Evolutionary conservation across 306 rosid genomes (phyloP), one percentile per base, ranked within the genome.

Genomic region (Fragaria nilgerrensis): DNA sequence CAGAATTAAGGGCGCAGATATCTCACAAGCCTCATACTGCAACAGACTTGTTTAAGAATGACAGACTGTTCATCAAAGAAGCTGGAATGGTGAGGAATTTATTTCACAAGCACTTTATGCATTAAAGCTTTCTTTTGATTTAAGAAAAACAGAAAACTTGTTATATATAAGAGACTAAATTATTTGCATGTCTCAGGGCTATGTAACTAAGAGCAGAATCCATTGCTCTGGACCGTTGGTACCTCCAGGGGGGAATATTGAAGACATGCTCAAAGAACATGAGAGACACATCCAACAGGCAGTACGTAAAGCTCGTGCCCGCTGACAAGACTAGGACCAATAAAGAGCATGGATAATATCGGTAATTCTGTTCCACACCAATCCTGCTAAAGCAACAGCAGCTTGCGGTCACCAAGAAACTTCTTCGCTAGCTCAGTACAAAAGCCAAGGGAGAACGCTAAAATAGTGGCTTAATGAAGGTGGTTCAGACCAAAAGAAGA

Each of bases 231-330:
- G 98, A 81, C 98, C 97, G 8, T 85, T 95, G 88, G 77, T 95
- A 74, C 87, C 93, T 7, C 82, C 88, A 0, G 92, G 97, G 23
- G 92, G 93, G 9, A 89, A 83, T 82, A 80, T 95, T 37, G 98
- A 95, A 27, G 97, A 95, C 82, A 89, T 95, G 97, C 88, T 95
- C 25, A 87, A 72, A 80, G 97, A 92, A 84, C 98, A 95, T 25
- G 98, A 95, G 76, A 86, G 87, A 73, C 87, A 90, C 79, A 95
- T 95, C 85, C 98, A 92, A 81, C 96, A 90, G 75, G 97, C 96
- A 37, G 91, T 92, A 53, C 93, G 98, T 20, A 89, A 89, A 79
- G 96, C 94, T 7, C 88, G 86, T 19, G 78, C 47, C 1, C 78
- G 27, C 78, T 22, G 88, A 82, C 69, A 89, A 77, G 77, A 63